Evolutionary conservation across 768 basidiomycete species (phyloP).

Genomic region (Tulasnella sp.): DNA sequence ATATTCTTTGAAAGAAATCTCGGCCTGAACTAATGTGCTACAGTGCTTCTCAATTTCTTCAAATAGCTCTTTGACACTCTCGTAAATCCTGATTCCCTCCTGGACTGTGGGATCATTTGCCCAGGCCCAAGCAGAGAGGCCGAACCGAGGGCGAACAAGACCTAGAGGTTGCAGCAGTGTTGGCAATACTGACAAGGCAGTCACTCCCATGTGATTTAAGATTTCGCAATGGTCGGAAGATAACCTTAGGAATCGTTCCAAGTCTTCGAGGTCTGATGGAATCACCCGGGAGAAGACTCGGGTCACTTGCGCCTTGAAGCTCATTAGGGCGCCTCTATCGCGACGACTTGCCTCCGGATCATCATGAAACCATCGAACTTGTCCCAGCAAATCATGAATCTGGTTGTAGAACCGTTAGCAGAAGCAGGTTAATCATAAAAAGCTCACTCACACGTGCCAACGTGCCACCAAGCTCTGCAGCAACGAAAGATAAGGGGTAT

Average conservation of each 20-base stretch:
- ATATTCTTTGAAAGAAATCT: neutral
- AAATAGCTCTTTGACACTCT: neutral
- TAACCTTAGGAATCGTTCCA: neutral
- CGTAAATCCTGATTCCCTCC: neutral
- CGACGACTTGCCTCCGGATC: neutral
- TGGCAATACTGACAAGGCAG: neutral
- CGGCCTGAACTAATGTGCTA: neutral
- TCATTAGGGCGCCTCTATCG: neutral
- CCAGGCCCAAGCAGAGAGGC: neutral
- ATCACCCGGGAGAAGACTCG: neutral
- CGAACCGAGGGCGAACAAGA: neutral
- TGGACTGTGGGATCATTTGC: neutral
- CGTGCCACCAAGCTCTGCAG: neutral
- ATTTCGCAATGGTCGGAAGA: slow-evolving; percentile 1
- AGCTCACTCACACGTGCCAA: neutral
- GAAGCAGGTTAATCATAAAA: neutral
- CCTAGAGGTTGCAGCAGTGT: neutral
- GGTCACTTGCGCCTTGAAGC: neutral
- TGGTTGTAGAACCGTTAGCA: neutral
- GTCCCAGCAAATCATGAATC: neutral
- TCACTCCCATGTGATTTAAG: neutral
- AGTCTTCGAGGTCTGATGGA: neutral
- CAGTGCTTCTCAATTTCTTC: neutral
- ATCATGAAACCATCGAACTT: neutral
- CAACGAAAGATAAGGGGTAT: neutral